phyloP scores from a whole-genome alignment of 1,284 basidiomycete genomes.

The Moesziomyces sp. region DNA sequence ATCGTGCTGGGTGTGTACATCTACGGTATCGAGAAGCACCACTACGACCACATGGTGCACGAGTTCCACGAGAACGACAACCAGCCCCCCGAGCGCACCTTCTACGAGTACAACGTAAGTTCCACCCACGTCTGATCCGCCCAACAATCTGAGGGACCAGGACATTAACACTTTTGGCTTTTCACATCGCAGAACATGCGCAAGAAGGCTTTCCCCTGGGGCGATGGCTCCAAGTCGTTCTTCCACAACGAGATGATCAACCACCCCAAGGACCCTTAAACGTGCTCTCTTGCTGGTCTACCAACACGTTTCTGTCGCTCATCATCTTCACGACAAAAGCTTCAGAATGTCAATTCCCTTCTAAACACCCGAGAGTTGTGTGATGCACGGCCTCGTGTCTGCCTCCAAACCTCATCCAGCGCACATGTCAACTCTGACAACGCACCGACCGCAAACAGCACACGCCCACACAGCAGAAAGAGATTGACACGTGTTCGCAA shows the following conservation, averaged over 20 bases:
- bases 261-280: slow-evolving; percentile 41
- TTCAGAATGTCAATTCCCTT: too few relatives aligned
- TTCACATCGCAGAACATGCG: slow-evolving; percentile 39
- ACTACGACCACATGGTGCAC: slow-evolving; percentile 59
- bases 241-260: slow-evolving; percentile 64
- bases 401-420: too few relatives aligned
- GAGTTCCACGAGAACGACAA: slow-evolving; percentile 60
- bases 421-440: too few relatives aligned
- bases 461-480: background rate
- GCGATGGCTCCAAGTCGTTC: slow-evolving; percentile 53
- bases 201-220: slow-evolving; percentile 60
- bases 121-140: too few relatives aligned
- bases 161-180: background rate
- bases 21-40: slow-evolving; percentile 63
- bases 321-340: too few relatives aligned
- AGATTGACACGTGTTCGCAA: background rate
- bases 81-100: slow-evolving; percentile 55
- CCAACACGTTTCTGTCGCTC: too few relatives aligned
- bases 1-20: slow-evolving; percentile 62
- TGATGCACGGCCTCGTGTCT: too few relatives aligned
- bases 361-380: too few relatives aligned
- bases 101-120: slow-evolving; percentile 63
- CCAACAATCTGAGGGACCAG: too few relatives aligned
- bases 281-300: background rate
- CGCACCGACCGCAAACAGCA: background rate